Evolutionary conservation across 2,329 filamentous ascomycete genomes (phyloP).

Genomic region (Scopulariopsis brevicaulis): DNA sequence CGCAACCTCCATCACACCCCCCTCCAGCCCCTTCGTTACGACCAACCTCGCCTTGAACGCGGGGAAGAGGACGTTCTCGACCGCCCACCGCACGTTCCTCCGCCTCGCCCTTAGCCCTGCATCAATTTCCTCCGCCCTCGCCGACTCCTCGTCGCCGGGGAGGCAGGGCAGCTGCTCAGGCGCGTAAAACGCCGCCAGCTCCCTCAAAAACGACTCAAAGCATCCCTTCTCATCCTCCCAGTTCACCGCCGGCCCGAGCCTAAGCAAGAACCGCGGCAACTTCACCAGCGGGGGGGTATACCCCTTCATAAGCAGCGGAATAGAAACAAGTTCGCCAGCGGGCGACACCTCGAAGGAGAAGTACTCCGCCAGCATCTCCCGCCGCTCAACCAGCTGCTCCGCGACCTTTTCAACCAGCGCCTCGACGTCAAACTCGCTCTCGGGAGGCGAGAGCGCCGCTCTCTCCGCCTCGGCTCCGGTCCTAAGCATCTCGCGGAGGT

Average conservation of each 20-base stretch:
- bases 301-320: constrained; percentile 79
- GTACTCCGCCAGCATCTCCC: constrained; percentile 87
- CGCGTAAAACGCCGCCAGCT: constrained; percentile 82
- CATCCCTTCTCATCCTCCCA: constrained; percentile 80
- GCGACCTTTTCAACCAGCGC: constrained; percentile 56
- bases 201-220: constrained; percentile 73
- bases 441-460: constrained; percentile 22
- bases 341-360: constrained; percentile 77
- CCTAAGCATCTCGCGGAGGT: constrained; percentile 56
- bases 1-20: constrained; percentile 71
- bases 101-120: constrained; percentile 47
- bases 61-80: constrained; percentile 85
- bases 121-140: constrained; percentile 27
- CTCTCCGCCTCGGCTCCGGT: constrained; percentile 66
- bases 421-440: constrained; percentile 52
- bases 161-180: constrained; percentile 67
- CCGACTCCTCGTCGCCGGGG: constrained; percentile 19
- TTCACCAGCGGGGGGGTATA: constrained; percentile 82
- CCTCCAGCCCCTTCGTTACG: constrained; percentile 67
- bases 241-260: constrained; percentile 77
- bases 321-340: constrained; percentile 62
- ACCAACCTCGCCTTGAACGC: constrained; percentile 75
- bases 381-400: constrained; percentile 58
- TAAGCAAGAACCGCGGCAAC: constrained; percentile 76
- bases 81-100: constrained; percentile 56